Base-by-base conservation (phyloP, 306 rosid species). In the Ammopiptanthus mongolicus region DNA sequence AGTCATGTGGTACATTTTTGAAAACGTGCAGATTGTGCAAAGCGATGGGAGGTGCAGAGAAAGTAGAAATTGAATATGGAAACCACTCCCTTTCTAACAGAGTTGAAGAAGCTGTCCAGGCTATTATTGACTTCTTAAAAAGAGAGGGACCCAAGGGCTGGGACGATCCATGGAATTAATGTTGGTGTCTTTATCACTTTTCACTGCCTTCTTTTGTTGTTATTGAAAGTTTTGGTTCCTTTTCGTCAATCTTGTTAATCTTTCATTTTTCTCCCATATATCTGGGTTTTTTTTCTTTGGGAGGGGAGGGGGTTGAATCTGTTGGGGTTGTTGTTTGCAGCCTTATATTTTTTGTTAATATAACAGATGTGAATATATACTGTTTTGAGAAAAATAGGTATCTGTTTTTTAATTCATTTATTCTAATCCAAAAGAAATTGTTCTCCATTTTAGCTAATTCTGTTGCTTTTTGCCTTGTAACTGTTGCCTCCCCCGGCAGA, bases 121-220 rank as follows among this genome's bases (percentile, higher is more conserved):
- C 91, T 28, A 96, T 96, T 5, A 79, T 96, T 69, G 90, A 92
- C 65, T 96, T 96, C 78, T 78, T 96, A 8, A 90, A 74, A 80
- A 89, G 98, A 78, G 99, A 88, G 46, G 98, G 93, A 63, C 99
- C 98, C 42, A 96, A 85, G 70, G 98, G 98, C 29, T 96, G 99
- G 99, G 98, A 96, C 76, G 99, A 96, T 75, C 99, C 99, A 2
- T 96, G 99, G 99, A 82, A 77, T 84, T 96, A 78, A 80, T 64
- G 31, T n/a, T 17, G 21, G 29, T 69, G 73, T 57, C 73, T 17
- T 33, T 22, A 47, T 33, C 51, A 28, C 25, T 28, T 61, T 60
- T 28, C 48, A 14, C 66, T 65, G 4, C 29, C 75, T 58, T 34
- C 52, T 37, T 44, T 61, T 8, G 25, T 73, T 33, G 25, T 69